Conservation (phyloP, 306 rosid genomes). For the Ziziphus jujuba region DNA sequence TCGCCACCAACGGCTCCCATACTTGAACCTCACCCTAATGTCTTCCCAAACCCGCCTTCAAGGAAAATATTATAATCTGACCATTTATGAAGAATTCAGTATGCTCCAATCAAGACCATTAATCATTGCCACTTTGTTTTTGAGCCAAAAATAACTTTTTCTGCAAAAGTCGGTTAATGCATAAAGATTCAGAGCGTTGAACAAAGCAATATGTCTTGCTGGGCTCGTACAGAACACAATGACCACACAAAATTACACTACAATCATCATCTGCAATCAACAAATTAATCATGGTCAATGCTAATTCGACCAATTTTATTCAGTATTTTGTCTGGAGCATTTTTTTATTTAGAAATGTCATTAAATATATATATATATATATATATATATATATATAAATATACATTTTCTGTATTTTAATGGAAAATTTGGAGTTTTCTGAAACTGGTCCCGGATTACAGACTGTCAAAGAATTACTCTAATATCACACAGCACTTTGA, state of each 20-base stretch:
- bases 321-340: constrained; percentile 19
- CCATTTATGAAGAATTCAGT: constrained; percentile 27
- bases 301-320: constrained; percentile 26
- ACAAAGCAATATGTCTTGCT: constrained; percentile 33
- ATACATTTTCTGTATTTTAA: constrained; percentile 47
- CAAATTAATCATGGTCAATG: constrained; percentile 54
- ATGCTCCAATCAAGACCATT: constrained; percentile 19
- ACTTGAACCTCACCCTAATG: constrained; percentile 24
- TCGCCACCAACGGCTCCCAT: constrained; percentile 81
- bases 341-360: constrained; percentile 21
- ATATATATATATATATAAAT: no score
- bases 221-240: constrained; percentile 40
- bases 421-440: constrained; percentile 59
- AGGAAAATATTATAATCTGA: constrained; percentile 21
- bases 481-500: constrained; percentile 27
- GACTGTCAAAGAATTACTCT: constrained; percentile 71
- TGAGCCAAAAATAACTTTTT: constrained; percentile 28
- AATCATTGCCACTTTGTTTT: constrained; percentile 26
- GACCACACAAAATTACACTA: constrained; percentile 46
- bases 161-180: constrained; percentile 24
- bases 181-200: constrained; percentile 24
- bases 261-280: constrained; percentile 65
- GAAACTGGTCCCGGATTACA: constrained; percentile 70
- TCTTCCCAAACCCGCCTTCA: constrained; percentile 35
- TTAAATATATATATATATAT: constrained; percentile 25